Conservation (phyloP, 2,329 filamentous ascomycete species). For the Fusarium burgessii region DNA sequence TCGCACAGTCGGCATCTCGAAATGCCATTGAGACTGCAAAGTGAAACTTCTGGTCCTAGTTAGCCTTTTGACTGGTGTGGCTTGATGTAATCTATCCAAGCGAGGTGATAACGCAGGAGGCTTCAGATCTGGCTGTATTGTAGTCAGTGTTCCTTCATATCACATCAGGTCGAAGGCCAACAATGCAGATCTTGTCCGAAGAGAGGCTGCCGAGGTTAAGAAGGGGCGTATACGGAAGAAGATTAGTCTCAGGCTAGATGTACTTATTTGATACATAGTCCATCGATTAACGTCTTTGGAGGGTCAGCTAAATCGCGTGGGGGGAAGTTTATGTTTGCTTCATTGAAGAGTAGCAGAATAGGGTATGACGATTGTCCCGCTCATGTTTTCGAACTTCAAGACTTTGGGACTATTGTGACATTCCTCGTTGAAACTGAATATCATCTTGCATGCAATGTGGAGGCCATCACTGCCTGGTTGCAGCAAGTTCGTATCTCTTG, state of each 20-base stretch:
- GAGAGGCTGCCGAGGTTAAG: constrained; percentile 32
- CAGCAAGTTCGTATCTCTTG: neutral
- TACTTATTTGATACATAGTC: neutral
- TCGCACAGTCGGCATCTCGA: constrained; percentile 19
- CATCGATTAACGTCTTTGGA: neutral
- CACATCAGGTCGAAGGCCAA: constrained; percentile 8
- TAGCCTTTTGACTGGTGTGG: neutral
- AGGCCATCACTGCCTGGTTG: neutral
- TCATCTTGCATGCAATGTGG: neutral
- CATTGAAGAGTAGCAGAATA: neutral
- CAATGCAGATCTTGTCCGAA: constrained; percentile 38
- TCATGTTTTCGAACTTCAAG: neutral
- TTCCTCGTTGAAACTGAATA: neutral
- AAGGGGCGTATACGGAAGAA: constrained; percentile 11
- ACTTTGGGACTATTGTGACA: no score
- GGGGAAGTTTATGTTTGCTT: neutral
- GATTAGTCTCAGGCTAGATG: neutral
- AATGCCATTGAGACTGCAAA: neutral
- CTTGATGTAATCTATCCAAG: constrained; percentile 25
- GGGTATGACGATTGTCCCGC: neutral
- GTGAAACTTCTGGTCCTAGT: neutral
- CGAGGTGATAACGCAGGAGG: constrained; percentile 8
- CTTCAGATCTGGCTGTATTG: neutral
- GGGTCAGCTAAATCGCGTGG: neutral
- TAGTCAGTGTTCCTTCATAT: constrained; percentile 1